A percentile compares a stretch with the other conserved stretches of the same genome.
phyloP scores from a whole-genome alignment of 1,284 basidiomycete species.

The Boletus semigastroideus region DNA sequence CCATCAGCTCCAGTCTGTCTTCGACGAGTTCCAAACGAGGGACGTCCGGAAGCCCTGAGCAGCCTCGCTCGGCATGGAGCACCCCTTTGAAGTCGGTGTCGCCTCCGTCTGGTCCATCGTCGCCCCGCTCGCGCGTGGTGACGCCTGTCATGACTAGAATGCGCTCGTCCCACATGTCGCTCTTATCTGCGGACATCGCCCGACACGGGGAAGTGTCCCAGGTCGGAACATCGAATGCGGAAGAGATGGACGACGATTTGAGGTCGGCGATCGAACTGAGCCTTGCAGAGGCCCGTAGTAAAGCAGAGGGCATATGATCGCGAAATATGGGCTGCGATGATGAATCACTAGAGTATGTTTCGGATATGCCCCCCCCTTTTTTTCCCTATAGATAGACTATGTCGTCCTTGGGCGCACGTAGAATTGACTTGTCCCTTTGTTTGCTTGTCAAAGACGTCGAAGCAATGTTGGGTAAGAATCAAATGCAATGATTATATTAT shows the following conservation, averaged over 20 bases:
- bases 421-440: not conserved
- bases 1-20: conserved; percentile 30
- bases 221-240: conserved; percentile 9
- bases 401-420: not conserved
- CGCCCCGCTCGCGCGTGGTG: conserved; percentile 13
- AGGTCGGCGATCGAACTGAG: conserved; percentile 55
- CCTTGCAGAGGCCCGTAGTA: conserved; percentile 52
- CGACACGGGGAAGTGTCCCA: not conserved
- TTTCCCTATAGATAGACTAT: conserved; percentile 1
- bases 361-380: not conserved
- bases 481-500: conserved; percentile 50
- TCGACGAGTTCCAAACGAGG: conserved; percentile 20
- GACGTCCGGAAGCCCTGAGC: conserved; percentile 11
- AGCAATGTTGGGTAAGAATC: not conserved
- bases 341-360: conserved; percentile 1
- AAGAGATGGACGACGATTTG: conserved; percentile 52
- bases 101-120: conserved; percentile 14
- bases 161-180: conserved; percentile 6
- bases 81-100: conserved; percentile 21
- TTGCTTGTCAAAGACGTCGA: too few relatives aligned
- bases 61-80: conserved; percentile 30
- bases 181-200: conserved; percentile 18
- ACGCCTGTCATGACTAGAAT: conserved; percentile 8
- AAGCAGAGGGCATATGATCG: conserved; percentile 28
- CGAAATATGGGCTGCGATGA: not conserved